A percentile compares a stretch with the other conserved stretches of the same genome.
Conservation (phyloP, 345 rosid genomes). For the Gynandropsis gynandra region DNA sequence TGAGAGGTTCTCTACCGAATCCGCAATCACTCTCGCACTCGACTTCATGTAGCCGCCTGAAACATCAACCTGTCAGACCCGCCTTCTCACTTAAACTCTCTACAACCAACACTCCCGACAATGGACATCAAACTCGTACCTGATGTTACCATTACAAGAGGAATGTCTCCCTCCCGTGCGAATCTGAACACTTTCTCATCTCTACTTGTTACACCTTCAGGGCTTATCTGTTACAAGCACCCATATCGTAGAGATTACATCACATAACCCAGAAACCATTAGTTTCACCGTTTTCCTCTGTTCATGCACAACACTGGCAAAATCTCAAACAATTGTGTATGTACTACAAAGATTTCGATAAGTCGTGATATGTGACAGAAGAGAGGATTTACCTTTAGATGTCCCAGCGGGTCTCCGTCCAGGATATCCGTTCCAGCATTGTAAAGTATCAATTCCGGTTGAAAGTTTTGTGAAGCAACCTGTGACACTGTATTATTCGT, state of each 20-base stretch:
- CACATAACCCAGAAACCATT: conserved; percentile 7
- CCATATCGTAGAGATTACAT: not conserved
- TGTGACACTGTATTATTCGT: conserved; percentile 27
- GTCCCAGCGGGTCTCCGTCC: conserved; percentile 92
- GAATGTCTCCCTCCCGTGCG: conserved; percentile 66
- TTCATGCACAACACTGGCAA: too few relatives aligned
- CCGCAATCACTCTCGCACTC: conserved; percentile 81
- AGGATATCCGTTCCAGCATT: conserved; percentile 97
- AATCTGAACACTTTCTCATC: conserved; percentile 82
- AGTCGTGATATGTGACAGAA: not conserved
- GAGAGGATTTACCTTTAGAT: conserved; percentile 49
- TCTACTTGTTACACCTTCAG: conserved; percentile 61
- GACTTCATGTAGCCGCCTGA: conserved; percentile 96
- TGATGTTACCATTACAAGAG: conserved; percentile 89
- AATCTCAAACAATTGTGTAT: too few relatives aligned
- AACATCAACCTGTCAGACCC: conserved; percentile 18
- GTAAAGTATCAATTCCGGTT: conserved; percentile 73
- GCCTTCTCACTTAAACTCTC: not conserved
- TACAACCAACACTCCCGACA: not conserved
- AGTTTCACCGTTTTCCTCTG: not conserved
- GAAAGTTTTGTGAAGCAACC: conserved; percentile 62
- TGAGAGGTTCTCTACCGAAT: conserved; percentile 69
- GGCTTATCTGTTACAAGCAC: conserved; percentile 52
- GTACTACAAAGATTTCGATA: not conserved
- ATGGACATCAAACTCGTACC: conserved; percentile 30